These are phyloP conservation scores for Oryza coarctata DNA, from an alignment of 176 grass and related monocot species.

Conservation along the genomic window DNA sequence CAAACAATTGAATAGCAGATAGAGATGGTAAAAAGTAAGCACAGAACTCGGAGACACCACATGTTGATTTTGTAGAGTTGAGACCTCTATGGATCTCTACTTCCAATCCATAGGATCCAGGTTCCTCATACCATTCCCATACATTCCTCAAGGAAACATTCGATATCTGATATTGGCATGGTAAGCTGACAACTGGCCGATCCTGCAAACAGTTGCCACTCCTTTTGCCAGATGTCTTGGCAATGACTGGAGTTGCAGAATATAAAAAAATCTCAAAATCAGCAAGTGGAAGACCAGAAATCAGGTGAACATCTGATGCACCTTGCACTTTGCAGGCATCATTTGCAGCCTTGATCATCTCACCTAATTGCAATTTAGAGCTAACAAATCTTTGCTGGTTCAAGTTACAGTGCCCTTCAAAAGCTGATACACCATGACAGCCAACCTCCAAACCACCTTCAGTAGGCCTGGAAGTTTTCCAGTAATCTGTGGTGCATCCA, in stretches of 20 bases:
- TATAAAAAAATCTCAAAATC: constrained; percentile 46
- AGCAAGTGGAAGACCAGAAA: constrained; percentile 29
- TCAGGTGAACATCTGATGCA: constrained; percentile 4
- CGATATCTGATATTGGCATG: constrained; percentile 17
- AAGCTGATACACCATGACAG: neutral
- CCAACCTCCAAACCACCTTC: neutral
- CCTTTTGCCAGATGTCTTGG: neutral
- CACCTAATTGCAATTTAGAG: constrained; percentile 24
- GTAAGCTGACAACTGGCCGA: neutral
- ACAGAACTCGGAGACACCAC: constrained; percentile 7
- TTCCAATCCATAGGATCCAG: constrained; percentile 43
- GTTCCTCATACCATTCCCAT: constrained; percentile 56
- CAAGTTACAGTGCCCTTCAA: neutral
- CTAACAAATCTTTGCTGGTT: neutral
- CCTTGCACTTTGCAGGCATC: constrained; percentile 37
- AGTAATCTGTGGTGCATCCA: neutral
- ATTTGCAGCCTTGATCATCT: constrained; percentile 36
- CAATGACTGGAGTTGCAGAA: constrained; percentile 50
- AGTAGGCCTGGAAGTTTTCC: neutral
- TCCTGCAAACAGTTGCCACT: constrained; percentile 10
- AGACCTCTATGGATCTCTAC: constrained; percentile 32
- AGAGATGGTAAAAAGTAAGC: constrained; percentile 54
- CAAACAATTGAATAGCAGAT: constrained; percentile 60
- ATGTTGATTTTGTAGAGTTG: neutral
- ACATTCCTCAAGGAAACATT: constrained; percentile 32